Conservation (phyloP, 768 basidiomycete genomes). For the Amanita brunnescens region DNA sequence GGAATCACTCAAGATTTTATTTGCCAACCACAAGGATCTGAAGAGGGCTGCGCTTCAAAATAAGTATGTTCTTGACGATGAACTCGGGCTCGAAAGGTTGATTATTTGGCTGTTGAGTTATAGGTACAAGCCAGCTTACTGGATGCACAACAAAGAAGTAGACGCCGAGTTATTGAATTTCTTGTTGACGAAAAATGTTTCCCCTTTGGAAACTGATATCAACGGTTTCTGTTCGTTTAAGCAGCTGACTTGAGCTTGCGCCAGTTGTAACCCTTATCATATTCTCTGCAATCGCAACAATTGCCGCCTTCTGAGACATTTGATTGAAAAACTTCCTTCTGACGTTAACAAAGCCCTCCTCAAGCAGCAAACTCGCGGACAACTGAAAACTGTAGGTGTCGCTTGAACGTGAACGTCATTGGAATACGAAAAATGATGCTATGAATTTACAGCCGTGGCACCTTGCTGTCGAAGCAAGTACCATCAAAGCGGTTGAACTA, state of each 20-base stretch:
- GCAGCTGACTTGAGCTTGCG: neutral
- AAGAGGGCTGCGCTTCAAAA: slow-evolving; percentile 33
- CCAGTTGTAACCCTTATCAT: slow-evolving; percentile 54
- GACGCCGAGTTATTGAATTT: slow-evolving; percentile 36
- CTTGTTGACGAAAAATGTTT: slow-evolving; percentile 37
- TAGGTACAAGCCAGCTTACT: slow-evolving; percentile 39
- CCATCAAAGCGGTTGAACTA: slow-evolving; percentile 21
- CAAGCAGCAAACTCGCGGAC: slow-evolving; percentile 17
- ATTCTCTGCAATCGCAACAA: slow-evolving; percentile 25
- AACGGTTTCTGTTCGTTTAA: slow-evolving; percentile 13
- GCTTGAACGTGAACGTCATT: neutral
- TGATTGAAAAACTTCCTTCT: slow-evolving; percentile 40
- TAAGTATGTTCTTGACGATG: slow-evolving; percentile 23
- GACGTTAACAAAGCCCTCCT: slow-evolving; percentile 16
- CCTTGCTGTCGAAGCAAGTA: slow-evolving; percentile 34
- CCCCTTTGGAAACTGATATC: slow-evolving; percentile 32
- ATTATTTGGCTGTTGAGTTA: neutral
- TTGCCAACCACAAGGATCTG: slow-evolving; percentile 30
- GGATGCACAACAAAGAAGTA: slow-evolving; percentile 23
- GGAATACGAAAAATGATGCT: neutral
- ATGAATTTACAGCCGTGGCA: slow-evolving; percentile 40
- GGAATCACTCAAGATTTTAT: slow-evolving; percentile 35
- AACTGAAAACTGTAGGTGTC: slow-evolving; percentile 7
- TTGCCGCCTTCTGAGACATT: slow-evolving; percentile 28
- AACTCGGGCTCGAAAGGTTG: too few species aligned